Base-by-base conservation (phyloP, 768 basidiomycete species). In the Hysterangium stoloniferum region DNA sequence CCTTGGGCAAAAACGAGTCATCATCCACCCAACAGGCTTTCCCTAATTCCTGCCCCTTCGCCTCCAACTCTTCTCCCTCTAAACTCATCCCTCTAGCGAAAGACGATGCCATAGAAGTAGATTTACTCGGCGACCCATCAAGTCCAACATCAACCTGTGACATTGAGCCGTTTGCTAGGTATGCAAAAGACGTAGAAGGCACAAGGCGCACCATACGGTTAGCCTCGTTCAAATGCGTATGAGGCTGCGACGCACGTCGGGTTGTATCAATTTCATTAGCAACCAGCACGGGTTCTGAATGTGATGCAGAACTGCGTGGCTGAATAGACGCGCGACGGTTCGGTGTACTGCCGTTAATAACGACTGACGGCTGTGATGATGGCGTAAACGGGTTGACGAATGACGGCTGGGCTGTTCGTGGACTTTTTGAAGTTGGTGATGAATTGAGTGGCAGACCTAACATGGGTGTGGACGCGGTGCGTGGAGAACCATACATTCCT, bases 21-120 rank as follows among this genome's bases (percentile, higher is more conserved):
- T 98, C 91, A 58, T 93, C 91, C 28, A 78, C 75, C 78, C 88
- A 90, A 65, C 88, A 94, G 49, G 81, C 77, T 31, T 72, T 66
- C 0, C 94, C 93, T 37, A 89, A 66, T 45, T 82, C 82, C 59
- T 79, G 79, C 2, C 81, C 93, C 52, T 79, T 71, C 17, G 69
- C 63, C 31, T 84, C 82, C 53, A 82, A 65, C 55, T 84, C 84
- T 17, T 69, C 71, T 13, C 64, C 60, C 17, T 80, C 82, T n/a
- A 51, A 40, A 31, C 49, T 51, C 6, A 77, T 76, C 19, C 62
- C 65, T 45, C 66, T 68, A 29, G 67, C 63, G 35, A 61, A 68
- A 41, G 64, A 61, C 27, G 61, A 61, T 28, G 59, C 63, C 35
- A 54, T 64, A n/a, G n/a, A n/a, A n/a, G n/a, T n/a, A 32, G 54